Evolutionary conservation across 2,329 filamentous ascomycete genomes (phyloP).

Genomic region (Metarhizium rileyi): DNA sequence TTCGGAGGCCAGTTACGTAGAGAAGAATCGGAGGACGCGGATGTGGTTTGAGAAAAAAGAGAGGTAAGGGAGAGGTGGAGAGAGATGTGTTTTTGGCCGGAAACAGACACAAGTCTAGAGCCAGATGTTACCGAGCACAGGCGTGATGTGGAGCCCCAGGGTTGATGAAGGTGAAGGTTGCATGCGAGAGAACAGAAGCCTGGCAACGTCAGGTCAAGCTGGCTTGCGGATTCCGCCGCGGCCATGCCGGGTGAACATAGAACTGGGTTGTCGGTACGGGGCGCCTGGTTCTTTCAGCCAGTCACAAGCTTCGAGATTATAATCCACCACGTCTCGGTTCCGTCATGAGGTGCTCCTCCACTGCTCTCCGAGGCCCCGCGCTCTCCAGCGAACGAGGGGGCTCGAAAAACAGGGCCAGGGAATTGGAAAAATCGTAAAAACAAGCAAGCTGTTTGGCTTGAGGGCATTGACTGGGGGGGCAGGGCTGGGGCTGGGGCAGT

Average conservation of each 20-base stretch:
- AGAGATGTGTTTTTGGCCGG: conserved; percentile 18
- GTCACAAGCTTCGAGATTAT: conserved; percentile 16
- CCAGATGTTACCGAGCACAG: conserved; percentile 12
- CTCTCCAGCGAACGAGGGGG: conserved; percentile 2
- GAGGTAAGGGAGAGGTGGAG: conserved; percentile 13
- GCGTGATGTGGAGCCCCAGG: conserved; percentile 6
- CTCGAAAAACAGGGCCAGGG: conserved; percentile 3
- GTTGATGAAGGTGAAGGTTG: conserved; percentile 1
- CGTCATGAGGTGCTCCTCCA: conserved; percentile 6
- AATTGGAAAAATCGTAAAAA: neutral
- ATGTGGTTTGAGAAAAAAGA: conserved; percentile 15
- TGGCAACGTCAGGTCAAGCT: no score
- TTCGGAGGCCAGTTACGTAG: conserved; percentile 5
- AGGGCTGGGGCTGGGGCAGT: neutral
- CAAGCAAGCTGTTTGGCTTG: neutral
- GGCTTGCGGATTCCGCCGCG: neutral
- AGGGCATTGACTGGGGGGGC: neutral
- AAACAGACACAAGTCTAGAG: conserved; percentile 6
- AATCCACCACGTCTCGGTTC: conserved; percentile 12
- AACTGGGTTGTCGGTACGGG: neutral
- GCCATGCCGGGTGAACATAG: neutral
- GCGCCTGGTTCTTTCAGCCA: conserved; percentile 10
- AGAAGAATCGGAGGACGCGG: conserved; percentile 5
- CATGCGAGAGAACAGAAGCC: neutral
- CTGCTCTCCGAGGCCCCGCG: conserved; percentile 5